Evolutionary conservation across 1,139 yeast species (phyloP).

Genomic region (Sugiyamaella paludigena): DNA sequence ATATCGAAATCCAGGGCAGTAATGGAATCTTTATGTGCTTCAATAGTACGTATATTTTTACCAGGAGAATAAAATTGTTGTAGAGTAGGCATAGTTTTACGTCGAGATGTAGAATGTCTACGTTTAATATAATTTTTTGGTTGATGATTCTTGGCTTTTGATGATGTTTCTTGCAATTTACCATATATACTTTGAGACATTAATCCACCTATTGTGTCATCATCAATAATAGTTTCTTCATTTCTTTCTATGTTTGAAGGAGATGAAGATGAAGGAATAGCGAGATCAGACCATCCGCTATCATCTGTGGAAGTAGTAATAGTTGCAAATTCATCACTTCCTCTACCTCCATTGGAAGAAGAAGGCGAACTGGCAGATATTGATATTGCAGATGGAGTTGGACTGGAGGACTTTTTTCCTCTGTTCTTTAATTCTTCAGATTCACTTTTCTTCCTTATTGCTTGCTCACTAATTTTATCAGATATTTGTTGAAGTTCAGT

Average conservation of each 20-base stretch:
- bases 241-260: background rate
- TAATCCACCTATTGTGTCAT: constrained; percentile 17
- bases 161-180: constrained; percentile 22
- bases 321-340: background rate
- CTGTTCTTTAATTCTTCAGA: too few relatives aligned
- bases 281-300: constrained; percentile 9
- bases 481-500: constrained; percentile 43
- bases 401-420: constrained; percentile 1
- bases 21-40: constrained; percentile 54
- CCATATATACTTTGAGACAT: constrained; percentile 43
- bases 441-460: constrained; percentile 8
- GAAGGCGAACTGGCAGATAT: background rate
- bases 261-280: background rate
- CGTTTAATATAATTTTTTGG: constrained; percentile 4
- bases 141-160: background rate
- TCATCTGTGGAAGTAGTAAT: constrained; percentile 1
- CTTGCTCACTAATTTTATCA: constrained; percentile 23
- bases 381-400: background rate
- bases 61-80: constrained; percentile 64
- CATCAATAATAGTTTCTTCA: constrained; percentile 6
- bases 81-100: constrained; percentile 57
- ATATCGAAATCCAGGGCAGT: constrained; percentile 61
- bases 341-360: background rate
- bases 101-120: constrained; percentile 23
- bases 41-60: constrained; percentile 48